phyloP scores from a whole-genome alignment of 345 rosid species.

The Eucalyptus regnans region DNA sequence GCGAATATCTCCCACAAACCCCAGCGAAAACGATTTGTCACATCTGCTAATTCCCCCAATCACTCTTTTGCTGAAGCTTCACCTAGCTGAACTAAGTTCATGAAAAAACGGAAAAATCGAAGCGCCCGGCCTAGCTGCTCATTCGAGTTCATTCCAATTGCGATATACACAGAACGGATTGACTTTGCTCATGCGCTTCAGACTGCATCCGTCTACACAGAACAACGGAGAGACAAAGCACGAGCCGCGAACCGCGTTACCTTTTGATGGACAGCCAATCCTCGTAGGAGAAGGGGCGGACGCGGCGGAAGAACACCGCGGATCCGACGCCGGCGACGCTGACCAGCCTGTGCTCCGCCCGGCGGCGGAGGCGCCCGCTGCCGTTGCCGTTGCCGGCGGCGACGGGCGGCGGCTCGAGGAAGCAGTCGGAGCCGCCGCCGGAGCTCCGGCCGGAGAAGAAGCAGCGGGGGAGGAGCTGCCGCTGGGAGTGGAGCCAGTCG shows the following conservation, averaged over 20 bases:
- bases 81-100: background rate
- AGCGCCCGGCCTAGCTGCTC: background rate
- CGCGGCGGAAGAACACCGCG: conserved; percentile 53
- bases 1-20: background rate
- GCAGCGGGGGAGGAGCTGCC: conserved; percentile 50
- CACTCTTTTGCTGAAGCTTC: background rate
- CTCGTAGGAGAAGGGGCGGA: conserved; percentile 58
- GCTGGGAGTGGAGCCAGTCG: conserved; percentile 78
- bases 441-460: conserved; percentile 60
- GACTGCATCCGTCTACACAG: background rate
- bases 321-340: conserved; percentile 84
- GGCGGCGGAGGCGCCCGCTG: conserved; percentile 1
- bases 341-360: conserved; percentile 10
- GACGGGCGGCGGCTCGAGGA: background rate
- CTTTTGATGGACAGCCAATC: conserved; percentile 78
- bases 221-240: background rate
- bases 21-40: background rate
- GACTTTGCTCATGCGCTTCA: background rate
- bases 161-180: background rate
- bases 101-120: background rate
- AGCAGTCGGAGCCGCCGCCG: conserved; percentile 8
- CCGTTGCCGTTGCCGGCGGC: conserved; percentile 11
- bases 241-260: conserved; percentile 3
- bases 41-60: background rate
- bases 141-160: background rate